Base-by-base conservation (phyloP, 345 rosid species). In the Nasturtium officinale region DNA sequence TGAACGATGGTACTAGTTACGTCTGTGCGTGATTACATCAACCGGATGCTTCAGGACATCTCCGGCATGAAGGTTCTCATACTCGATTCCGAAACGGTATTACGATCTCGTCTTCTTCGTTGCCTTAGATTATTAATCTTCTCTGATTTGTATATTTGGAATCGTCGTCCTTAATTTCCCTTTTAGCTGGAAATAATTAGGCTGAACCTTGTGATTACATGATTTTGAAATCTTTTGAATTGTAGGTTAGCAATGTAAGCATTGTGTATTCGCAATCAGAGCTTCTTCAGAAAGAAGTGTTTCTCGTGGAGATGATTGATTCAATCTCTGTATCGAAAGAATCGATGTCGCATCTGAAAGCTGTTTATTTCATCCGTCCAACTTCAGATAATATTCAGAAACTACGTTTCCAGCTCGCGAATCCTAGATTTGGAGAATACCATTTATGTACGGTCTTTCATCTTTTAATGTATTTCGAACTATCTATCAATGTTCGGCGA, bases 1-100 rank as follows among this genome's bases (percentile, higher is more conserved):
- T 29, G 55, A 12, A 40, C 67, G 59, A 91, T 95, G 97, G 99
- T 90, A 64, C 75, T 91, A 64, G 87, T 91, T 18, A 72, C 90
- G 51, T 89, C 98, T 15, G 93, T 67, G 25, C 96, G 97, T 53
- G 96, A 95, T 79, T 95, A 95, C 83, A 65, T 91, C 59, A 88
- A 91, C 74, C 89, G 99, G 78, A 90, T 91, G 98, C 75, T 95
- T 78, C 95, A 91, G 74, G 97, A 90, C 69, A 91, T 90, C 79
- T 87, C 97, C 82, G 99, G 99, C 84, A 95, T 95, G 99, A 91
- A 95, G 79, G 99, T 95, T 65, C 97, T 95, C 82, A 87, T 95
- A 69, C 97, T 91, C 60, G 99, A 95, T 73, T 84, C 93, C 50
- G 96, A 95, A 77, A 95, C 99, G 88, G 99, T 95, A 74, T 18